phyloP scores from a whole-genome alignment of 805 yeast species.

The Candida krabiensis region DNA sequence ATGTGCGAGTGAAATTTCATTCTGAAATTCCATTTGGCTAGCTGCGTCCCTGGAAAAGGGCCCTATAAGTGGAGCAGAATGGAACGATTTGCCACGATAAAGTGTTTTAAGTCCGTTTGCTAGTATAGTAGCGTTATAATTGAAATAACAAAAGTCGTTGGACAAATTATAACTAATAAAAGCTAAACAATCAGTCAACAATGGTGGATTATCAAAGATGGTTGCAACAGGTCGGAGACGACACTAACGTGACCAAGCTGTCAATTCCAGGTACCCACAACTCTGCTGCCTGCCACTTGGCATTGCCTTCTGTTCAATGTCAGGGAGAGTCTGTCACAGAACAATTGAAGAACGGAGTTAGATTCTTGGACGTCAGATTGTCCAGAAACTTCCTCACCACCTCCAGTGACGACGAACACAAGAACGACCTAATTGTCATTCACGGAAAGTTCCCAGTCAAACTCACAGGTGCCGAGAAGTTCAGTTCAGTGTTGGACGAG shows the following conservation, averaged over 20 bases:
- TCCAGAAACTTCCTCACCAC: conserved; percentile 56
- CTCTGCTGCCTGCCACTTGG: conserved; percentile 67
- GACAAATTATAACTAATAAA: too few species aligned
- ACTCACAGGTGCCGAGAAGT: conserved; percentile 53
- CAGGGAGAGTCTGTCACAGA: conserved; percentile 60
- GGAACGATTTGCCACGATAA: too few species aligned
- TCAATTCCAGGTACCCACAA: conserved; percentile 87
- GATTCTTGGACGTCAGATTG: conserved; percentile 68
- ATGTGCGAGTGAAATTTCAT: too few species aligned
- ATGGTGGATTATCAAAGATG: conserved; percentile 38
- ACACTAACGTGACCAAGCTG: conserved; percentile 49
- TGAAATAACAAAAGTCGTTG: too few species aligned
- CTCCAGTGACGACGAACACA: conserved; percentile 34
- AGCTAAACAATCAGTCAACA: too few species aligned
- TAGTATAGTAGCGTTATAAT: too few species aligned
- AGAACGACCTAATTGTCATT: conserved; percentile 59
- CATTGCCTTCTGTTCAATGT: conserved; percentile 76
- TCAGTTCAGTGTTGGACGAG: conserved; percentile 53
- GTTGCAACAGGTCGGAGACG: conserved; percentile 55
- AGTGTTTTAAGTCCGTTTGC: too few species aligned
- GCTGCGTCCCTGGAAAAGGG: too few species aligned
- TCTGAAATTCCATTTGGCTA: too few species aligned
- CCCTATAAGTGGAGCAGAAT: too few species aligned
- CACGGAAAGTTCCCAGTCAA: conserved; percentile 79
- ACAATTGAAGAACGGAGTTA: conserved; percentile 71